Base-by-base conservation (phyloP, 805 yeast species). In the Hanseniaspora mollemarum region DNA sequence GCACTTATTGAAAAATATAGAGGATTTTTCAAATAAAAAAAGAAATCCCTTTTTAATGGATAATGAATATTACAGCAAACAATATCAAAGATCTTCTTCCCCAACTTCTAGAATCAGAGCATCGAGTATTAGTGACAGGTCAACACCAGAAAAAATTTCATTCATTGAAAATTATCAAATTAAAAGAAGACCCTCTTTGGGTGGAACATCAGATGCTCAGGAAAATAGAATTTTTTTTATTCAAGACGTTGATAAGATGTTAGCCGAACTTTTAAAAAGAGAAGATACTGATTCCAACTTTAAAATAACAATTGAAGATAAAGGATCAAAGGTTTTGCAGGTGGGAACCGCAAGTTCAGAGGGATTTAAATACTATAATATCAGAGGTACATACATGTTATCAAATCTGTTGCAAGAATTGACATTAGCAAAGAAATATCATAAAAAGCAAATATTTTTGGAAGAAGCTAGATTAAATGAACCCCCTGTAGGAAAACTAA, bases 381-480 rank as follows among this genome's bases (percentile, higher is more conserved):
- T 87, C 51, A 69, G 94, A 53, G 96, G 96, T 2, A 87, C 95
- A 0, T 87, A 87, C 61, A 83, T 83, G 88, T 67, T 87, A 44
- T 81, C 92, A 0, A 88, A 88, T 64, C 66, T 88, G 36, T 71
- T 87, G 51, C 96, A 87, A 67, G 96, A 87, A 65, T 71, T 87
- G 56, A 86, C 95, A 0, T 78, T 87, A 54, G 96, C 96, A 13
- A 78, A 83, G 61, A 70, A 83, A 52, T 76, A 80, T 62, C 95
- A 95, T 8, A 73, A 90, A 55, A 79, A 77, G 55, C 83, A 79
- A 60, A 78, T 87, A 71, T 71, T 84, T 45, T 66, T 87, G 54
- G 95, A 87, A 63, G 95, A 87, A 62, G 82, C 80, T 8, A 67
- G 95, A 54, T 71, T 88, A 53, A 83, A 78, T 61, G 96, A 87